Evolutionary conservation across 352 stramenopile genomes (phyloP), one percentile per base, ranked within the genome.

Genomic region (Phytopythium vexans): DNA sequence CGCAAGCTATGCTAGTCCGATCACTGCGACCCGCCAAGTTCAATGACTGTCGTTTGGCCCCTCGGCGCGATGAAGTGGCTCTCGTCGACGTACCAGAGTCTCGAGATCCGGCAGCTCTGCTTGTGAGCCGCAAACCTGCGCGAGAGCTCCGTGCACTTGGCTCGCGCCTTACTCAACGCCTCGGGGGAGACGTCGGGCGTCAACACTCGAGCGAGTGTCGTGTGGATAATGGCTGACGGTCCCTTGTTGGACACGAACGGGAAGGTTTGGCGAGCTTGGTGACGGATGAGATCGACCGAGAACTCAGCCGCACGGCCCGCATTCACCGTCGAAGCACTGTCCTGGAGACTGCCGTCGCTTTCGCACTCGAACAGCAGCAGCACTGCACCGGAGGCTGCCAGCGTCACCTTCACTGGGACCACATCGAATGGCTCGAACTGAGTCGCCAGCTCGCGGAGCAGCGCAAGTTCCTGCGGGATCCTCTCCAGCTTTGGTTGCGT

Each of bases 61-160:
- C 60, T 59, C 6, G 72, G 70, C 35, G 68, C 76, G 33, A 77
- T 83, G 41, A 73, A 69, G 44, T 86, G 75, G 27, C 66, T 72
- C 49, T 88, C 75, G 14, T 85, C 70, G 6, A 85, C 69, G 34
- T 79, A 82, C 77, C 74, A 89, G 12, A 89, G 52, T 4, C 70
- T 62, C 1, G 21, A 27, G 21, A 27, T 27, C 21, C 21, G 21
- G 21, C 21, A 27, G 21, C 21, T 27, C 21, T 27, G 21, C 21
- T 27, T 27, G 21, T 27, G 21, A 27, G 21, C 21, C 21, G 21
- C 21, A 2, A 27, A 27, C 21, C 21, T 27, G 54, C 68, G 41
- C 0, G 73, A 86, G 53, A 87, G 55, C 14, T 49, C 59, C 11
- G 68, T 58, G 39, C 78, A 86, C 33, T 58, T 49, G n/a, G 48